These are phyloP conservation scores for Arthrobotrys iridis DNA, from an alignment of 2,329 filamentous ascomycete genomes.

Conservation along the genomic window DNA sequence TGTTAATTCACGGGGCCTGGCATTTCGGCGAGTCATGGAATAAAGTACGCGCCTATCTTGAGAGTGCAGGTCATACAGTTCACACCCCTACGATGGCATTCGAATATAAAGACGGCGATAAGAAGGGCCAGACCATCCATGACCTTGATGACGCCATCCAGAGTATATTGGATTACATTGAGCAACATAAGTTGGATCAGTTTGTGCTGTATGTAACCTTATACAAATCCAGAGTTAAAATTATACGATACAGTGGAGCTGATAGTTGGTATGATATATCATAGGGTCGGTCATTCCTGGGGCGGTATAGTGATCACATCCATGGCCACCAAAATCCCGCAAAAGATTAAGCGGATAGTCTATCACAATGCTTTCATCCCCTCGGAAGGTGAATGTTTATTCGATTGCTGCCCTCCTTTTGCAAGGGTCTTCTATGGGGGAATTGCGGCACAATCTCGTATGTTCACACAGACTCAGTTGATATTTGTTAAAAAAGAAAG, in stretches of 20 bases:
- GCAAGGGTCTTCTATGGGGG: conserved; percentile 16
- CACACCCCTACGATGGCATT: conserved; percentile 28
- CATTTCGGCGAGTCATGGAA: conserved; percentile 31
- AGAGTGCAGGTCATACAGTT: conserved; percentile 39
- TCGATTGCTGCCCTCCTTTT: conserved; percentile 12
- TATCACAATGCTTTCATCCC: conserved; percentile 42
- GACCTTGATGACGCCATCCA: conserved; percentile 22
- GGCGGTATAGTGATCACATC: conserved; percentile 35
- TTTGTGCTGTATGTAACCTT: conserved; percentile 27
- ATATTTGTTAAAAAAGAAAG: no score
- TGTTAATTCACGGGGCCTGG: conserved; percentile 45
- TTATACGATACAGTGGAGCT: neutral
- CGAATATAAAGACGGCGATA: neutral
- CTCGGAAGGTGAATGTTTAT: conserved; percentile 20
- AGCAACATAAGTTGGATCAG: conserved; percentile 23
- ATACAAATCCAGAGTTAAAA: neutral
- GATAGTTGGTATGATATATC: neutral
- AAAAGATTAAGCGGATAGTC: conserved; percentile 40
- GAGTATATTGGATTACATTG: conserved; percentile 21
- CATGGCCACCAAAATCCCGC: conserved; percentile 26
- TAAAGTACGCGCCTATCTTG: conserved; percentile 18
- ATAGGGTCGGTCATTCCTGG: conserved; percentile 47
- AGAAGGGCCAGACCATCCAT: conserved; percentile 10
- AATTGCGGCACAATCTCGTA: conserved; percentile 15
- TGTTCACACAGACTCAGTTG: neutral